Conservation (phyloP, 768 basidiomycete genomes). For the Naganishia randhawae region DNA sequence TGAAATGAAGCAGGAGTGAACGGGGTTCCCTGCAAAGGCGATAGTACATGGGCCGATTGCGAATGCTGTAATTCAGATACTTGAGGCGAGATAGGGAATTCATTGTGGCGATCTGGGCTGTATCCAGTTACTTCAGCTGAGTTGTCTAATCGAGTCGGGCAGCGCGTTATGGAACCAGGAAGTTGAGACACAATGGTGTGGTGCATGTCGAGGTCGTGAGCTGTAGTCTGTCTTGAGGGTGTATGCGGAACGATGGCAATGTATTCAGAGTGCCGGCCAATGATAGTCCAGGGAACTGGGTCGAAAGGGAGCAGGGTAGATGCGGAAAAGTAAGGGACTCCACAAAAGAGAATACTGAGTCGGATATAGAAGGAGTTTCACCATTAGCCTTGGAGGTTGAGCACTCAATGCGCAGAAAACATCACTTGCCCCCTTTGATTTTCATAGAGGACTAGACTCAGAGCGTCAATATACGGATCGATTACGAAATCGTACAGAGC, state of each 20-base stretch:
- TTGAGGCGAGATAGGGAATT: too few species aligned
- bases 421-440: slow-evolving; percentile 31
- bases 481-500: neutral
- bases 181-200: too few species aligned
- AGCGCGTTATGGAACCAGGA: too few species aligned
- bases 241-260: neutral
- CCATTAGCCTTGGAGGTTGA: neutral
- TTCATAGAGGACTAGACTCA: slow-evolving; percentile 26
- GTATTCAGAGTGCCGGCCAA: neutral
- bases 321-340: slow-evolving; percentile 25
- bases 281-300: slow-evolving; percentile 21
- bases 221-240: neutral
- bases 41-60: neutral
- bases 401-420: neutral
- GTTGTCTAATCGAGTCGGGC: too few species aligned
- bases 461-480: neutral
- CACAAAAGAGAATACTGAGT: slow-evolving; percentile 24
- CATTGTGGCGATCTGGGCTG: too few species aligned
- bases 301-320: slow-evolving; percentile 28
- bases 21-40: slow-evolving; percentile 1
- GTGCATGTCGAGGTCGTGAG: neutral
- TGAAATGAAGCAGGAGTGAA: slow-evolving; percentile 25
- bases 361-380: neutral
- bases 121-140: too few species aligned
- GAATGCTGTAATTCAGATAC: too few species aligned